phyloP scores from a whole-genome alignment of 176 grass and related monocot species.

The Chloris gayana region DNA sequence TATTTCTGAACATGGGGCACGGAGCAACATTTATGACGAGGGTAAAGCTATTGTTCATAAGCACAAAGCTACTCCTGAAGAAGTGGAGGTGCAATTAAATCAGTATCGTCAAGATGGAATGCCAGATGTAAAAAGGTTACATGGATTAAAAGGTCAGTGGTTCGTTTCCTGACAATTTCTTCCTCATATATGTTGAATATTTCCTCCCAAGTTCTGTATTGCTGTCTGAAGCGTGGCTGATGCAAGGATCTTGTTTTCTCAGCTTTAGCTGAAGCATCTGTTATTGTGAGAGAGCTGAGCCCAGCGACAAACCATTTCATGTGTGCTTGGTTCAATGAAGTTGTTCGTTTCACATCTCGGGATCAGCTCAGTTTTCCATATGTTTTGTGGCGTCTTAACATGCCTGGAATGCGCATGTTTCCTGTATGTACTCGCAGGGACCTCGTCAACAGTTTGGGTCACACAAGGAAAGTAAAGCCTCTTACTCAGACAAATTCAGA shows the following conservation, averaged over 20 bases:
- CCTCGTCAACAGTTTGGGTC: slow-evolving; percentile 91
- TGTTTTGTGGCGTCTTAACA: slow-evolving; percentile 72
- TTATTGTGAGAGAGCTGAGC: slow-evolving; percentile 86
- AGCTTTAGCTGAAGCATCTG: slow-evolving; percentile 87
- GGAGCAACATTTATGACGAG: slow-evolving; percentile 86
- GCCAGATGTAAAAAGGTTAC: slow-evolving; percentile 60
- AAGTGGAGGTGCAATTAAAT: slow-evolving; percentile 83
- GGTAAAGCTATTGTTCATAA: slow-evolving; percentile 86
- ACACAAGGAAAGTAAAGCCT: slow-evolving; percentile 86
- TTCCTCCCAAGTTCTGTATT: neutral
- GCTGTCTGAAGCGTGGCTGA: neutral
- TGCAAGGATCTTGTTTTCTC: slow-evolving; percentile 42
- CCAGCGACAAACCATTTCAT: slow-evolving; percentile 80
- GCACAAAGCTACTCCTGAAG: slow-evolving; percentile 90
- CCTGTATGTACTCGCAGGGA: slow-evolving; percentile 88
- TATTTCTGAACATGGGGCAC: slow-evolving; percentile 94
- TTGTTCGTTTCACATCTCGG: slow-evolving; percentile 86
- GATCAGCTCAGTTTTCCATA: slow-evolving; percentile 98
- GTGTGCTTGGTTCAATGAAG: slow-evolving; percentile 99
- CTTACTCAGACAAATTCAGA: slow-evolving; percentile 42
- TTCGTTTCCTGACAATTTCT: slow-evolving; percentile 41
- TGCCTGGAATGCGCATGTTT: slow-evolving; percentile 75
- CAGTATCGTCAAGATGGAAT: slow-evolving; percentile 77
- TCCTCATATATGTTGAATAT: neutral
- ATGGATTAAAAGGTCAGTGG: slow-evolving; percentile 52